Evolutionary conservation across 2,329 filamentous ascomycete genomes (phyloP), one percentile per base, ranked within the genome.

Genomic region (Paecilomyces sp.): DNA sequence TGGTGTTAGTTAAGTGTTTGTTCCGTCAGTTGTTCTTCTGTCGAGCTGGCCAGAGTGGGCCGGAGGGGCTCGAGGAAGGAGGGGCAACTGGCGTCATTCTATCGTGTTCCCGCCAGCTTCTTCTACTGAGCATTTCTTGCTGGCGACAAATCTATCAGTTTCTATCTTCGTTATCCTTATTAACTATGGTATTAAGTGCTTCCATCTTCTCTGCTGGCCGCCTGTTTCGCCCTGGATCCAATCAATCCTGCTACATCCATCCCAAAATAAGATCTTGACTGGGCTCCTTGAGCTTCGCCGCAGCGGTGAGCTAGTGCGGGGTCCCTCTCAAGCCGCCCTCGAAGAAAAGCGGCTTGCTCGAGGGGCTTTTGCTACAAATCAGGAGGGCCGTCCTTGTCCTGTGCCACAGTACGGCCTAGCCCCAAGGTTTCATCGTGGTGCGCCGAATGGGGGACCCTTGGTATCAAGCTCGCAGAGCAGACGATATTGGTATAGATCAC

Each of bases 21-120:
- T 22, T 22, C 22, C 22, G 22, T 22, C 41, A 18, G 12, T 9
- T 47, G 41, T 47, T 47, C 41, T 47, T 15, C 18, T 47, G 36
- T 41, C 36, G 41, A 47, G 15, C 41, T 47, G 41, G 41, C 41
- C 33, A 7, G n/a, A 28, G 36, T 41, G 56, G 47, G 56, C 30
- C 56, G 60, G 63, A 64, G 61, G 63, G 62, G 64, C 65, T 63
- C 64, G 41, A 31, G 22, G 25, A 28, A 50, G 54, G 58, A 60
- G 61, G 61, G 58, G 58, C 58, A 60, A 56, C 36, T 56, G 25
- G 52, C 57, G 57, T 61, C 61, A 60, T 60, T 56, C 57, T 57
- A 28, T 61, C 59, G 54, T 61, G 33, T 24, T 28, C 8, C 50
- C 50, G 25, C 25, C 25, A 28, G 25, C 25, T 28, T 28, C 25